These are phyloP conservation scores for Cordyceps militaris DNA, from an alignment of 2,329 filamentous ascomycete species.

Conservation along the genomic window DNA sequence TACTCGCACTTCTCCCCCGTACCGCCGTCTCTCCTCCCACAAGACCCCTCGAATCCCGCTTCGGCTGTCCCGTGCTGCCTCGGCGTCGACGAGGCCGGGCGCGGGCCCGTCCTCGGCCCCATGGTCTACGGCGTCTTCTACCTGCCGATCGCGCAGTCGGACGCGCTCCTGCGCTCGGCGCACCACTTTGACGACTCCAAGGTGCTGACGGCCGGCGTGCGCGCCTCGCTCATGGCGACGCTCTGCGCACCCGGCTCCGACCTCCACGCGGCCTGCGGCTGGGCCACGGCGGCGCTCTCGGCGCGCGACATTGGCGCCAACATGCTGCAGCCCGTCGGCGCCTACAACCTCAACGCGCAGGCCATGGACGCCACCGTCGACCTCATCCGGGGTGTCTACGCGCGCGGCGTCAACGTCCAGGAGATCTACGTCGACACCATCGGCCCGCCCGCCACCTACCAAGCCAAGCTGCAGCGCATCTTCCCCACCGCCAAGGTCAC, in stretches of 20 bases:
- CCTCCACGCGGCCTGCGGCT: constrained; percentile 58
- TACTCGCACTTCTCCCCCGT: constrained; percentile 67
- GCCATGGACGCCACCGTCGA: constrained; percentile 86
- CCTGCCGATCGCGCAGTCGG: constrained; percentile 65
- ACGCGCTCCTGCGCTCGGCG: constrained; percentile 65
- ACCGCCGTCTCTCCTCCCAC: constrained; percentile 51
- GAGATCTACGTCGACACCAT: constrained; percentile 97
- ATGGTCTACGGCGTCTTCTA: constrained; percentile 68
- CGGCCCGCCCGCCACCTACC: constrained; percentile 74
- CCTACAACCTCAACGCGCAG: constrained; percentile 92
- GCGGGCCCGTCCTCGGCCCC: constrained; percentile 83
- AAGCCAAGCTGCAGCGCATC: constrained; percentile 72
- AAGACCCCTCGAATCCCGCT: constrained; percentile 28
- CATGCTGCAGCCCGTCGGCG: constrained; percentile 60
- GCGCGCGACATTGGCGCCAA: constrained; percentile 73
- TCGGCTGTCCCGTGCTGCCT: constrained; percentile 54
- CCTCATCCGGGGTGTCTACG: constrained; percentile 71
- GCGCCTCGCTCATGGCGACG: constrained; percentile 59
- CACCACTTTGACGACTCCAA: constrained; percentile 96
- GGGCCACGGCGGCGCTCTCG: constrained; percentile 74
- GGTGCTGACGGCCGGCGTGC: constrained; percentile 73
- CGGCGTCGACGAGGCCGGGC: constrained; percentile 88
- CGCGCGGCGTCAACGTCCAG: constrained; percentile 69
- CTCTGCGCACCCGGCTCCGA: constrained; percentile 59
- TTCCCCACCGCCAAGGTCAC: constrained; percentile 73